phyloP scores from a whole-genome alignment of 345 rosid species.

The Bruguiera parviflora region DNA sequence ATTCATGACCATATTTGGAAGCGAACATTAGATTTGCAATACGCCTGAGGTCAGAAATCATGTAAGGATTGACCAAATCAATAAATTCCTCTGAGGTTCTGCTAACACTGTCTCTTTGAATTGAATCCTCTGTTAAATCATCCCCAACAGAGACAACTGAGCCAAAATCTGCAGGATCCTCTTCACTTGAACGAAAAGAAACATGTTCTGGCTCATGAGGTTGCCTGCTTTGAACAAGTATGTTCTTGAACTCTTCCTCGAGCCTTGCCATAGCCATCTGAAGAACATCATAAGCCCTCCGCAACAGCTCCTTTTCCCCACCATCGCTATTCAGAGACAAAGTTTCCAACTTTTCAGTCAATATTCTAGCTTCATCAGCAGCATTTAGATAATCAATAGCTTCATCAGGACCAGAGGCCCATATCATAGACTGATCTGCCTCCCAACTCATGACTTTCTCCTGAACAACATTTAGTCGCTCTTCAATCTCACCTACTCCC shows the following conservation, averaged over 20 bases:
- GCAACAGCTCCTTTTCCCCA: constrained; percentile 38
- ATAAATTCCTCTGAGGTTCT: constrained; percentile 52
- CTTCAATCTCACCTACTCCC: constrained; percentile 40
- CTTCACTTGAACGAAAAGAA: constrained; percentile 69
- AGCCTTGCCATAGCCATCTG: constrained; percentile 84
- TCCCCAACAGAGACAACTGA: constrained; percentile 55
- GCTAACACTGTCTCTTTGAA: constrained; percentile 50
- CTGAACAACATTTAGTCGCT: constrained; percentile 43
- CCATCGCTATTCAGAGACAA: constrained; percentile 23
- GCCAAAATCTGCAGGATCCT: constrained; percentile 47
- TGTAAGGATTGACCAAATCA: constrained; percentile 66
- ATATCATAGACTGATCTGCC: constrained; percentile 68
- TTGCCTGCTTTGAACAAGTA: constrained; percentile 61
- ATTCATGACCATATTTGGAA: constrained; percentile 67
- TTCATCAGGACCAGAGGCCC: constrained; percentile 60
- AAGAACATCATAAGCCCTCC: constrained; percentile 71
- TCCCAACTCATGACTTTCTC: constrained; percentile 71
- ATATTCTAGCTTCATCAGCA: constrained; percentile 47
- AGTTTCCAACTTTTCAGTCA: constrained; percentile 54
- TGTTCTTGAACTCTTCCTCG: constrained; percentile 73
- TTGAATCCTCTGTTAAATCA: constrained; percentile 58
- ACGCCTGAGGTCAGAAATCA: constrained; percentile 58
- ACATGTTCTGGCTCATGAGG: constrained; percentile 64
- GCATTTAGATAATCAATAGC: constrained; percentile 50
- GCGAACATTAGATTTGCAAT: constrained; percentile 66